Evolutionary conservation across 352 stramenopile genomes (phyloP).

Genomic region (Halophytophthora polymorphica): DNA sequence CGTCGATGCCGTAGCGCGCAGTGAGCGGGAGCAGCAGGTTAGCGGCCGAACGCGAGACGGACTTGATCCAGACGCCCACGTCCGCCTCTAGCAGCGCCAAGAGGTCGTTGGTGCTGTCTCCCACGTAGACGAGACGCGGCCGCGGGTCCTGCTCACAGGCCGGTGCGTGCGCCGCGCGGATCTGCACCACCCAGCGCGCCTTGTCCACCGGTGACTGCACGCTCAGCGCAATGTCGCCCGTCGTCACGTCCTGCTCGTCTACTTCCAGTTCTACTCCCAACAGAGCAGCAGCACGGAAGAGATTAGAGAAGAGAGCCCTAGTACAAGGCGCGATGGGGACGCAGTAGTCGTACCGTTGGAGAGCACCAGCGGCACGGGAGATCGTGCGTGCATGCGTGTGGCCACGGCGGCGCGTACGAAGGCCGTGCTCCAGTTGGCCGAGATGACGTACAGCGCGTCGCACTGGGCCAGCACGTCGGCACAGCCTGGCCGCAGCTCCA

Average conservation of each 20-base stretch:
- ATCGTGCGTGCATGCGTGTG: not conserved
- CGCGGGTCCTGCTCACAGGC: not conserved
- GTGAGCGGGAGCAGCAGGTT: conserved; percentile 20
- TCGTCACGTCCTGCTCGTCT: conserved; percentile 36
- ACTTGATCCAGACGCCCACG: conserved; percentile 43
- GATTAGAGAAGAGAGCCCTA: not conserved
- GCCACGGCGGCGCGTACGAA: conserved; percentile 40
- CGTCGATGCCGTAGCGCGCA: conserved; percentile 28
- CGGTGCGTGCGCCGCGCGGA: conserved; percentile 4
- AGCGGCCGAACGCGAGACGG: conserved; percentile 4
- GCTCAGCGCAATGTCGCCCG: conserved; percentile 44
- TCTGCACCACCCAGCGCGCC: conserved; percentile 23
- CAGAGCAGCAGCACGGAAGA: conserved; percentile 1
- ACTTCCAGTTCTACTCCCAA: conserved; percentile 40
- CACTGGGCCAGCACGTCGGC: conserved; percentile 24
- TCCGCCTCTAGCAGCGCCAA: conserved; percentile 61
- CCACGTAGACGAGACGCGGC: conserved; percentile 45
- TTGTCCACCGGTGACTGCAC: conserved; percentile 67
- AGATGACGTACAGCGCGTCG: conserved; percentile 39
- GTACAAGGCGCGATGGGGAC: not conserved
- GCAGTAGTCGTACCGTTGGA: conserved; percentile 56
- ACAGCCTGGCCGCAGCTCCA: conserved; percentile 29
- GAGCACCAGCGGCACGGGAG: conserved; percentile 24
- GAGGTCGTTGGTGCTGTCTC: conserved; percentile 67
- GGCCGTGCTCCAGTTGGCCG: conserved; percentile 58